Base-by-base conservation (phyloP, 441 rosid genomes). In the Erodium moschatum region DNA sequence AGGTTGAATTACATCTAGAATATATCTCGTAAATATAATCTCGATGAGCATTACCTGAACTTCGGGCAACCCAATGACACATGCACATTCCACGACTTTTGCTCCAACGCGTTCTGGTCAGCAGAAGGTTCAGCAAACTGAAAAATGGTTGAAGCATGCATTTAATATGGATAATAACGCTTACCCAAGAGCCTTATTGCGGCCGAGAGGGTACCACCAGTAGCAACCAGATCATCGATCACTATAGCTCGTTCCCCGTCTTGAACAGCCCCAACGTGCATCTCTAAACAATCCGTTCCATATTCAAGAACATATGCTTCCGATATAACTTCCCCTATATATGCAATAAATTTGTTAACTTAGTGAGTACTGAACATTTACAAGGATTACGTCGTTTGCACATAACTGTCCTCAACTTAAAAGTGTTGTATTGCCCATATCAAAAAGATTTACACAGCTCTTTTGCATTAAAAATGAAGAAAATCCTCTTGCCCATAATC, bases 191-290 rank as follows among this genome's bases (percentile, higher is more conserved):
- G 93, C 67, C 79, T 84, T 66, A 94, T 91, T 21, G 96, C 98
- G 13, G 98, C 98, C 0, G 92, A 89, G 12, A 94, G 80, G 35
- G 98, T 91, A 42, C 98, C 97, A 0, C 98, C 98, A 0, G 98
- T 94, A 67, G 98, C 98, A 0, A 94, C 92, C 71, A 94, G 79
- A 81, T 94, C 98, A 73, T 94, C 98, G 0, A 91, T 87, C 33
- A 91, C 77, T 60, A 94, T 72, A 15, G 81, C 91, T 0, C 93
- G 96, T 67, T 94, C 98, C 2, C 87, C 85, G 0, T 86, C 74
- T 74, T 83, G 58, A 20, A 94, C 93, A 13, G 96, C 97, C 16
- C 81, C 96, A 8, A 87, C 85, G 40, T 91, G 97, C 95, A 94
- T 88, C 83, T 89, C 92, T n/a, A 94, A 76, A 65, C 97, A 83